Percentiles rank a stretch among this genome's conserved stretches.
Evolutionary conservation across 2,329 filamentous ascomycete species (phyloP).

Genomic region (Didymella keratinophila): DNA sequence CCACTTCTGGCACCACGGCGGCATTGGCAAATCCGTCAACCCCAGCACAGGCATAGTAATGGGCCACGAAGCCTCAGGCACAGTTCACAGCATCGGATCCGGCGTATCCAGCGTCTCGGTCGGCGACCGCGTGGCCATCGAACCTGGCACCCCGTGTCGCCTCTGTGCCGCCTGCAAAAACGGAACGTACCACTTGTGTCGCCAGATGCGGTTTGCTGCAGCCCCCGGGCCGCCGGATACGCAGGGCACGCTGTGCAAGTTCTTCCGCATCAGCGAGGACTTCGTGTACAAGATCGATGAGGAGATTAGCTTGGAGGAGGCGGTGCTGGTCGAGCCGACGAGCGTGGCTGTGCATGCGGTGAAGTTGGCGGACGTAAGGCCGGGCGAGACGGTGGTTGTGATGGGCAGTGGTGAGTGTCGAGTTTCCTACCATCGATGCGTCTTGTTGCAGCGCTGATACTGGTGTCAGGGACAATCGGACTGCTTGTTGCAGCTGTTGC

Average conservation of each 20-base stretch:
- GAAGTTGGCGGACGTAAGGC: slow-evolving; percentile 76
- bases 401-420: slow-evolving; percentile 54
- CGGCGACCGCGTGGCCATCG: slow-evolving; percentile 87
- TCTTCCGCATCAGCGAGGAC: slow-evolving; percentile 85
- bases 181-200: slow-evolving; percentile 92
- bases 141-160: slow-evolving; percentile 90
- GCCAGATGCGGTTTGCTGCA: slow-evolving; percentile 82
- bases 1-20: slow-evolving; percentile 94
- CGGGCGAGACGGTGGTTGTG: slow-evolving; percentile 86
- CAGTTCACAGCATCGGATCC: slow-evolving; percentile 77
- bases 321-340: slow-evolving; percentile 86
- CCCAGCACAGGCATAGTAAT: slow-evolving; percentile 81
- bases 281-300: slow-evolving; percentile 94
- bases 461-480: slow-evolving; percentile 77
- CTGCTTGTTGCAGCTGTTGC: slow-evolving; percentile 83
- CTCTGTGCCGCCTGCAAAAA: slow-evolving; percentile 86
- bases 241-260: slow-evolving; percentile 78
- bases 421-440: not conserved
- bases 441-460: not conserved
- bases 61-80: slow-evolving; percentile 90
- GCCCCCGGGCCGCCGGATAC: slow-evolving; percentile 77
- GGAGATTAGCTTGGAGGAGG: slow-evolving; percentile 83
- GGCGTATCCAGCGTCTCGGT: slow-evolving; percentile 77
- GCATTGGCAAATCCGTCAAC: slow-evolving; percentile 87
- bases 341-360: slow-evolving; percentile 87